Percentiles rank a stretch among this genome's conserved stretches.
These are phyloP conservation scores for Annona cherimola DNA, from an alignment of 164 flowering plant species.

Conservation along the genomic window DNA sequence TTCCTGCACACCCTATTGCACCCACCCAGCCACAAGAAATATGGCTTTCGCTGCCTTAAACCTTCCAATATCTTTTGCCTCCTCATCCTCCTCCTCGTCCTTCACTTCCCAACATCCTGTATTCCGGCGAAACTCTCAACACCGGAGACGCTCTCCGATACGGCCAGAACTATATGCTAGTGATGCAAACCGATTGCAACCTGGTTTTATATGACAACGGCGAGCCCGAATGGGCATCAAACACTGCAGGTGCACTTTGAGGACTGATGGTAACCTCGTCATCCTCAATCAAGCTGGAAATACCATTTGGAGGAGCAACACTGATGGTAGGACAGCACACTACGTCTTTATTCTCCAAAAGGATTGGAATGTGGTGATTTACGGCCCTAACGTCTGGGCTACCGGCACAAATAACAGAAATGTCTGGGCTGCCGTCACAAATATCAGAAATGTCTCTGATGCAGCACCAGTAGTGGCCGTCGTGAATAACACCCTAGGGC, in stretches of 20 bases:
- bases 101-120: neutral
- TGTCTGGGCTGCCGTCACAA: too few relatives aligned
- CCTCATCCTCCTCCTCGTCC: neutral
- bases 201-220: conserved; percentile 1
- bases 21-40: too few relatives aligned
- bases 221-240: neutral
- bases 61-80: neutral
- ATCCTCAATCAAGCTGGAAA: neutral
- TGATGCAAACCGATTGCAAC: conserved; percentile 1
- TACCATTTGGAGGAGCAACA: neutral
- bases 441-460: too few relatives aligned
- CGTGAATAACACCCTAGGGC: too few relatives aligned
- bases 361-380: conserved; percentile 1
- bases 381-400: neutral
- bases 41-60: too few relatives aligned
- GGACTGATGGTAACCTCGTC: neutral
- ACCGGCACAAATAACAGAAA: neutral
- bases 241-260: neutral
- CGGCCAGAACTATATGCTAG: neutral
- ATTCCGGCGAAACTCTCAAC: neutral
- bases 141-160: neutral
- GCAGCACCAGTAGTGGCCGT: too few relatives aligned
- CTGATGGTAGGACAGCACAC: neutral
- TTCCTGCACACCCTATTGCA: too few relatives aligned
- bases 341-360: neutral